Conservation (phyloP, 129 eudicot genomes). For the Chrysanthemum lavandulifolium region DNA sequence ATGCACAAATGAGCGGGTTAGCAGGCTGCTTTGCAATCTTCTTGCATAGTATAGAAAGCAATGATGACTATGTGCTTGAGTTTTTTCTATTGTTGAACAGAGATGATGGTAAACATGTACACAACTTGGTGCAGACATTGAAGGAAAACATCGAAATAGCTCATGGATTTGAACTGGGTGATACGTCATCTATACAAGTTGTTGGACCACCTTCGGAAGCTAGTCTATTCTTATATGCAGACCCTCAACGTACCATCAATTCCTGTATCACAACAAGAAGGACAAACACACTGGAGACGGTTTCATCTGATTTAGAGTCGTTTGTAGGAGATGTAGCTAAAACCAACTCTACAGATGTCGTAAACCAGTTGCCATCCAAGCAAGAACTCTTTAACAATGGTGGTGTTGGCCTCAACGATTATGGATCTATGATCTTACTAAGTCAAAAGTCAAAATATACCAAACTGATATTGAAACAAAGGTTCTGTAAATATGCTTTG, state of each 20-base stretch:
- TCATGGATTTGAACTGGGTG: conserved; percentile 11
- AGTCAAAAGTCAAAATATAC: too few relatives aligned
- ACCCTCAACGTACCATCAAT: not conserved
- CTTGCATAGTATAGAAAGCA: not conserved
- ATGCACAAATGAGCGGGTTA: conserved; percentile 12
- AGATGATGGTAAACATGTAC: not conserved
- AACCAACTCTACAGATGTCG: not conserved
- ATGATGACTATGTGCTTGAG: conserved; percentile 15
- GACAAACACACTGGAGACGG: not conserved
- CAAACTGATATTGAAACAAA: too few relatives aligned
- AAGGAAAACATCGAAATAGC: not conserved
- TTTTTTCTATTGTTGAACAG: not conserved
- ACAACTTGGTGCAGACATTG: conserved; percentile 4
- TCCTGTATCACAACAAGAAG: too few relatives aligned
- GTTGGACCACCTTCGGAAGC: not conserved
- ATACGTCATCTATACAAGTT: not conserved
- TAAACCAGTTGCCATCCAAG: not conserved
- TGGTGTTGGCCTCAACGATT: too few relatives aligned
- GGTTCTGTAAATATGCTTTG: too few relatives aligned
- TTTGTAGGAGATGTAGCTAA: not conserved
- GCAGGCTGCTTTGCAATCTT: conserved; percentile 13
- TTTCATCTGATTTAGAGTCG: conserved; percentile 9
- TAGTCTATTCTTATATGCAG: not conserved
- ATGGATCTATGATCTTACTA: too few relatives aligned
- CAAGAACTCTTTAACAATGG: not conserved